Base-by-base conservation (phyloP, 805 yeast genomes). In the Ogataea methylovora region DNA sequence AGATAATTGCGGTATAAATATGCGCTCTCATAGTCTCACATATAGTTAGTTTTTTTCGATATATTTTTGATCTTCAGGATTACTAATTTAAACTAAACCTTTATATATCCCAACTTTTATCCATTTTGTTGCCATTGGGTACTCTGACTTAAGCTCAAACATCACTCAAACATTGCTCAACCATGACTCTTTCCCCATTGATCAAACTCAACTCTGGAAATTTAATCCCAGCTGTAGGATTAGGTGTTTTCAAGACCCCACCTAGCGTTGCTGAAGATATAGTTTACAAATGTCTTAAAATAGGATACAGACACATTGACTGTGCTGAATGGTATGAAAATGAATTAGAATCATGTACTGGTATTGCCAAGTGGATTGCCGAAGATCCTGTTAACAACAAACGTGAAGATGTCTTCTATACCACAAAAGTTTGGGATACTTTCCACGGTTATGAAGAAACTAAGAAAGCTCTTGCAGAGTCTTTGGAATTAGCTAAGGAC, bases 291-390 rank as follows among this genome's bases (percentile, higher is more conserved):
- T 92, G 88, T 1, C 64, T 84, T 38, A 56, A 64, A 22, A 60
- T 53, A 11, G 94, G 94, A 0, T 84, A 80, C 53, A 69, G 92
- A 44, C 90, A 79, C 48, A 60, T 84, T 38, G 92, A 84, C 50
- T 63, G 79, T 14, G 95, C 94, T 6, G 75, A 68, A 8, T 54
- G 56, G n/a, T 84, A 84, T 59, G 59, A 61, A 9, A 84, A 84
- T 57, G 85, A 82, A 51, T 43, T 43, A 12, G 81, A 76, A 42
- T 74, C 74, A 4, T 76, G 76, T 14, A 63, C 67, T 31, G 92
- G 81, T 5, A 71, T 82, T 29, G 54, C 63, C 14, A 51, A 59
- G 34, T 82, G 61, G 61, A 11, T 56, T 4, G 39, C 30, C 5
- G 52, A 45, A 14, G 46, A 47, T 35, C 56, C 56, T 5, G 40